phyloP scores from a whole-genome alignment of 2,329 filamentous ascomycete genomes.

The Sporothrix pallida region DNA sequence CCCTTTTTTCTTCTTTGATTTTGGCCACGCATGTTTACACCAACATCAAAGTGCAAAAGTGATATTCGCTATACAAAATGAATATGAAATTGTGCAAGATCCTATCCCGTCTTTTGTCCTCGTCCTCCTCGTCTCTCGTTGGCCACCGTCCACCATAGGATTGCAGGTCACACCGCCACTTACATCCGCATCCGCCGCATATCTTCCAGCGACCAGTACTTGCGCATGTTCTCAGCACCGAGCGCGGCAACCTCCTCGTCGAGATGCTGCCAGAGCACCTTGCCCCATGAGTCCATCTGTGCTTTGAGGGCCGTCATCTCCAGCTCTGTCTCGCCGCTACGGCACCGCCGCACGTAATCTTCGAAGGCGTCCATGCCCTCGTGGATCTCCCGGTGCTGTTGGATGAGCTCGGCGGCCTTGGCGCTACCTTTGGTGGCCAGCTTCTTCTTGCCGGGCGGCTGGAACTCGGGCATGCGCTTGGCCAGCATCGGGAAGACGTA shows the following conservation, averaged over 20 bases:
- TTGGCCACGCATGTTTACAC: too few species aligned
- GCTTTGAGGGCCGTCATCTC: constrained; percentile 65
- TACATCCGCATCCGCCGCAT: constrained; percentile 64
- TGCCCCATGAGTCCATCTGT: constrained; percentile 78
- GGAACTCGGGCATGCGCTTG: constrained; percentile 78
- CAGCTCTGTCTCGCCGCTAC: constrained; percentile 65
- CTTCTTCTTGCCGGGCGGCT: constrained; percentile 44
- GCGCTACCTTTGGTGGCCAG: constrained; percentile 35
- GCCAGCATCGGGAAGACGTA: constrained; percentile 82
- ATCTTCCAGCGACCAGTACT: constrained; percentile 79
- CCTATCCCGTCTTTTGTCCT: neutral
- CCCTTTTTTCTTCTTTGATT: too few species aligned
- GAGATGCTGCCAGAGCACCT: constrained; percentile 80
- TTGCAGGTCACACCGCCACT: constrained; percentile 30
- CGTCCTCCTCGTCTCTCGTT: neutral
- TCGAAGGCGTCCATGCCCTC: constrained; percentile 71
- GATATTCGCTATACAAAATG: neutral
- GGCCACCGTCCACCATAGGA: neutral
- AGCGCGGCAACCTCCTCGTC: constrained; percentile 82
- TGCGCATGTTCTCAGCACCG: constrained; percentile 85
- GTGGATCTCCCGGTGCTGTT: constrained; percentile 81
- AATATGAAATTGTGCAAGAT: too few species aligned
- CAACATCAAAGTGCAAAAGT: neutral
- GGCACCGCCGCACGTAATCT: constrained; percentile 68
- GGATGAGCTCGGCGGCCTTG: constrained; percentile 66